Percentiles rank a stretch among this genome's conserved stretches.
Conservation (phyloP, 2,329 filamentous ascomycete genomes). For the Colletotrichum tropicale region DNA sequence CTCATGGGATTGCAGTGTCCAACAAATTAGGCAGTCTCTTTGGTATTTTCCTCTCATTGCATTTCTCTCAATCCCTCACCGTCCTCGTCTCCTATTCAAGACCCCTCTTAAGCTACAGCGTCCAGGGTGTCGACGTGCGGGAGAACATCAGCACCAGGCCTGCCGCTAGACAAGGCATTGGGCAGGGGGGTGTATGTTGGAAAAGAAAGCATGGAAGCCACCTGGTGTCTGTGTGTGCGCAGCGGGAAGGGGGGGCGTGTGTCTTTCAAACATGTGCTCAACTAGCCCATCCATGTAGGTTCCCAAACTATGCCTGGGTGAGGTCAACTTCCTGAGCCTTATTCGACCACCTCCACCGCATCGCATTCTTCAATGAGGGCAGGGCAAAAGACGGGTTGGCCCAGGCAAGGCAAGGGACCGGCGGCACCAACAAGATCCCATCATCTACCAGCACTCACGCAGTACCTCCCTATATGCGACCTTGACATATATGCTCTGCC, state of each 20-base stretch:
- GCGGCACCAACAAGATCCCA: conserved; percentile 16
- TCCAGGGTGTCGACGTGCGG: conserved; percentile 8
- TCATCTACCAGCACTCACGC: neutral
- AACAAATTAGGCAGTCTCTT: conserved; percentile 27
- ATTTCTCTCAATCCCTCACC: neutral
- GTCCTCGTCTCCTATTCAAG: neutral
- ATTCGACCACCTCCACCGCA: conserved; percentile 20
- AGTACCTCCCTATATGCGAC: conserved; percentile 18
- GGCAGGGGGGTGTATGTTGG: neutral
- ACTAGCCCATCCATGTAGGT: conserved; percentile 17
- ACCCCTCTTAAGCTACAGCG: conserved; percentile 2
- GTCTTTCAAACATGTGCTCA: conserved; percentile 20
- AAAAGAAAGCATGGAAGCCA: conserved; percentile 22
- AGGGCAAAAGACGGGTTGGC: conserved; percentile 14
- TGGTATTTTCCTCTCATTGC: neutral
- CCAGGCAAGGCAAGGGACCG: conserved; percentile 12
- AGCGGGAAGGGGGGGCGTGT: conserved; percentile 8
- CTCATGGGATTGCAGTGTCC: conserved; percentile 32
- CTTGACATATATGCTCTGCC: conserved; percentile 17
- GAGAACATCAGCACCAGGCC: conserved; percentile 16
- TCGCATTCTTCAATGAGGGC: conserved; percentile 22
- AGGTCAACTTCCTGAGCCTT: conserved; percentile 19
- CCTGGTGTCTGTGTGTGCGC: conserved; percentile 16
- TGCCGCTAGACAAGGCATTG: conserved; percentile 5
- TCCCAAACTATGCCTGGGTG: conserved; percentile 17